Conservation (phyloP, 306 rosid species). For the Parietaria judaica region DNA sequence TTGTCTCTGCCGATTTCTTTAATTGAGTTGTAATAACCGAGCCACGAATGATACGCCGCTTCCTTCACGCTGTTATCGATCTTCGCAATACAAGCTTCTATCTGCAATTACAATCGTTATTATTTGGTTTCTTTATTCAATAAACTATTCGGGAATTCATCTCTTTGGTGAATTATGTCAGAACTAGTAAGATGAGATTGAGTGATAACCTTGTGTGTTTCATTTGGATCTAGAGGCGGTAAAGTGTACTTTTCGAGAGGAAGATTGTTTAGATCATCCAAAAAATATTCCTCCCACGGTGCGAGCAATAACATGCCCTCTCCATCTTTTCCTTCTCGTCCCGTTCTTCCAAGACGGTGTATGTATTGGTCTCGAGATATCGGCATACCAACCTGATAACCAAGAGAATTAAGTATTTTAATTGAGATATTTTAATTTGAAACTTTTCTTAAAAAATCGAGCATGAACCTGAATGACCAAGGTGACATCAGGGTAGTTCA, state of each 20-base stretch:
- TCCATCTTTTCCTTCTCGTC: conserved; percentile 86
- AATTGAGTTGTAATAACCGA: conserved; percentile 82
- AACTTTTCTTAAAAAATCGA: neutral
- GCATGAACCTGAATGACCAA: conserved; percentile 72
- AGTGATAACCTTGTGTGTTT: conserved; percentile 54
- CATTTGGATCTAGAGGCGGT: conserved; percentile 43
- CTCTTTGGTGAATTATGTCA: no score
- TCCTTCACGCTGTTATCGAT: conserved; percentile 66
- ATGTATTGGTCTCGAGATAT: conserved; percentile 78
- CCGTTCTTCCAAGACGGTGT: conserved; percentile 94
- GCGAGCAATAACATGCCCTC: conserved; percentile 70
- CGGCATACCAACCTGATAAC: conserved; percentile 71
- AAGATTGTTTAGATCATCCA: conserved; percentile 66
- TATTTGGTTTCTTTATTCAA: no score
- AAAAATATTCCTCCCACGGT: conserved; percentile 90
- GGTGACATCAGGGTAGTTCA: conserved; percentile 94
- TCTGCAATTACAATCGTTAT: conserved; percentile 31
- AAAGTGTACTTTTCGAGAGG: conserved; percentile 57
- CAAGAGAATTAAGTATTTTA: neutral
- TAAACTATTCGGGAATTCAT: no score
- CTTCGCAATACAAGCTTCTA: conserved; percentile 65
- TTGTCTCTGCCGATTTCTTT: conserved; percentile 82
- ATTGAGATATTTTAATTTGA: neutral
- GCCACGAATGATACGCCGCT: conserved; percentile 95
- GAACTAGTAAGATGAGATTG: neutral